These are phyloP conservation scores for Boletus fagicola DNA, from an alignment of 768 basidiomycete genomes.

Conservation along the genomic window DNA sequence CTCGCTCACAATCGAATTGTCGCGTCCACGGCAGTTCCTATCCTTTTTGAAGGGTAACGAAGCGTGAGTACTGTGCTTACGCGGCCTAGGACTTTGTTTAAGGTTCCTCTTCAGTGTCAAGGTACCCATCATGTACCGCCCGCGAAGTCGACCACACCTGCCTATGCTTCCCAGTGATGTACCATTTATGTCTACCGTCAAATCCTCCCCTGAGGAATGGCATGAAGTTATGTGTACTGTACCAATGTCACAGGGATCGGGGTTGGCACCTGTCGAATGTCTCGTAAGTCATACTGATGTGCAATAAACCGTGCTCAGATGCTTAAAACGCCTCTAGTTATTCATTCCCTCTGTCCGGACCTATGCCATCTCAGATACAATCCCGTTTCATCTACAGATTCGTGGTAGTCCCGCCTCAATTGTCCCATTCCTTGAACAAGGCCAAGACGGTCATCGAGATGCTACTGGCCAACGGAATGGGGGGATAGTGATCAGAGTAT, in stretches of 20 bases:
- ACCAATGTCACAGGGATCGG: constrained; percentile 35
- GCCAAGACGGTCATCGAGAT: neutral
- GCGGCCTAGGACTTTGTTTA: neutral
- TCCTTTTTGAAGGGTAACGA: constrained; percentile 47
- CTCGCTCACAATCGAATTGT: constrained; percentile 43
- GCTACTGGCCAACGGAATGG: constrained; percentile 3
- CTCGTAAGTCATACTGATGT: constrained; percentile 42
- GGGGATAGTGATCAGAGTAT: constrained; percentile 42
- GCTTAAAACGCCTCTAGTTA: constrained; percentile 38
- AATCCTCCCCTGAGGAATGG: constrained; percentile 68
- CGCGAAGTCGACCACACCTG: constrained; percentile 52
- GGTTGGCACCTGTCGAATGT: constrained; percentile 42
- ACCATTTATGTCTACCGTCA: constrained; percentile 56
- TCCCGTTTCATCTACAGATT: constrained; percentile 67
- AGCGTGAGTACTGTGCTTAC: constrained; percentile 35
- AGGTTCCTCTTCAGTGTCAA: constrained; percentile 36
- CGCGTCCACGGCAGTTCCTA: constrained; percentile 38
- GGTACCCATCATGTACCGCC: constrained; percentile 51
- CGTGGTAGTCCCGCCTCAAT: constrained; percentile 46
- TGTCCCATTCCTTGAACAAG: constrained; percentile 41
- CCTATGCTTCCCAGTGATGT: constrained; percentile 46
- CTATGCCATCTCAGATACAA: constrained; percentile 52
- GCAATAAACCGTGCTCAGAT: neutral
- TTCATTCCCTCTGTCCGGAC: constrained; percentile 57
- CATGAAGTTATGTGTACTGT: constrained; percentile 47